Base-by-base conservation (phyloP, 495 filamentous ascomycete species). In the Penicillium pancosmium region DNA sequence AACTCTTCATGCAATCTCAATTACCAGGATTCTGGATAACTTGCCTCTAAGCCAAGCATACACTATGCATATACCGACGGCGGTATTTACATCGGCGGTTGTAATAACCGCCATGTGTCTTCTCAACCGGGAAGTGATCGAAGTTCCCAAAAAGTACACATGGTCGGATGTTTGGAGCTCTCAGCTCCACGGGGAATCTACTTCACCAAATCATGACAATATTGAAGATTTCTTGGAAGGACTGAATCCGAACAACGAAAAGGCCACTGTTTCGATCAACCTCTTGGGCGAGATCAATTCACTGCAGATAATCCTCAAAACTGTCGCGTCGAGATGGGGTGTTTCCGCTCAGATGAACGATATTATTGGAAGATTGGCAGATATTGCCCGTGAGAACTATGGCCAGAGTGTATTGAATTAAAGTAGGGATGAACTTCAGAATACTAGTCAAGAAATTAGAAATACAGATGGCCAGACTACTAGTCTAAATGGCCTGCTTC, bases 51-150 rank as follows among this genome's bases (percentile, higher is more conserved):
- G 40, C 11, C 43, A 61, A 21, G 51, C 60, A 9, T 52, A 60
- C 31, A 48, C 49, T 4, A 58, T 61, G 18, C 59, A 62, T 35
- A 52, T 66, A 10, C 63, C 63, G 0, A 54, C 57, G 11, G 56
- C 63, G 8, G 55, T 62, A 6, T 62, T 66, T 27, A 49, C 63
- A 2, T 57, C 60, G 1, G 63, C 63, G 8, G 54, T 66, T 25
- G 56, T 60, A 1, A 44, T 66, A 1, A 41, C 50, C 15, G 31
- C 56, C 1, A 54, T 59, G 16, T 62, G 56, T 51, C 52, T 60
- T 47, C 16, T 53, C 7, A 55, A 52, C 10, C 21, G 36, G 16
- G n/a, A 34, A 27, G 8, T 50, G 1, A 58, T 52, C 55, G 11
- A 59, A 18, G 38, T 59, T 18, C 56, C 56, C 3, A 33, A 54